Percentiles rank a stretch among this genome's conserved stretches.
Evolutionary conservation across 2,329 filamentous ascomycete genomes (phyloP).

Genomic region (Sclerotiophoma versabilis): DNA sequence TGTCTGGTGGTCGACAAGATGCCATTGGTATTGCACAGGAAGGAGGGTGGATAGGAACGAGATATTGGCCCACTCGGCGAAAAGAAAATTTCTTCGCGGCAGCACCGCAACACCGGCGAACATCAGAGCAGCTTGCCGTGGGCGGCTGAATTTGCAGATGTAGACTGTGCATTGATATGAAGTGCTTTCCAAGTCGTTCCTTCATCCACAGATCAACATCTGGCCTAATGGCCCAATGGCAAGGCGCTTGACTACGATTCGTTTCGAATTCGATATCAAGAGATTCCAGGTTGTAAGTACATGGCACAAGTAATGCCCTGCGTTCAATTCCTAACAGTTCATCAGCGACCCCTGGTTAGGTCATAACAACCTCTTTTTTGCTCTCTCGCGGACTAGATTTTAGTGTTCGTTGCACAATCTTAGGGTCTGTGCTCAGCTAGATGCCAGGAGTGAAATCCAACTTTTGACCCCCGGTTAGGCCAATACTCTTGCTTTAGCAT

Average conservation of each 20-base stretch:
- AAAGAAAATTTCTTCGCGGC: not conserved
- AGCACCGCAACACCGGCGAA: not conserved
- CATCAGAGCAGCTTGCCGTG: not conserved
- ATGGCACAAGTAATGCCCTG: not conserved
- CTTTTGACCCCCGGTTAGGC: too few species aligned
- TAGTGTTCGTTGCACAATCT: too few species aligned
- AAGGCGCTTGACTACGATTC: conserved; percentile 60
- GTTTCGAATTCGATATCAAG: conserved; percentile 3
- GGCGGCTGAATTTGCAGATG: not conserved
- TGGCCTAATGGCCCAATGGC: conserved; percentile 57
- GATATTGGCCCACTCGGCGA: not conserved
- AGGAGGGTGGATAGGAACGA: too few species aligned
- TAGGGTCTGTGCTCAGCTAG: too few species aligned
- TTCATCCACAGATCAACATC: conserved; percentile 7
- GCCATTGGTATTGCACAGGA: not conserved
- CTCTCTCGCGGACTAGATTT: not conserved
- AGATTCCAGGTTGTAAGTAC: conserved; percentile 10
- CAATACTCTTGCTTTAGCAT: too few species aligned
- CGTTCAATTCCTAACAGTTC: not conserved
- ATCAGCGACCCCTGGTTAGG: conserved; percentile 8
- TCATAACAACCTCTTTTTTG: not conserved
- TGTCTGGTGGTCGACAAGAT: not conserved
- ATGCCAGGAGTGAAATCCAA: too few species aligned
- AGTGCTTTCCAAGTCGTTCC: not conserved
- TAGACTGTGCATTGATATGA: not conserved